Conservation (phyloP, 75 land plant species). For the Azolla pinnata region DNA sequence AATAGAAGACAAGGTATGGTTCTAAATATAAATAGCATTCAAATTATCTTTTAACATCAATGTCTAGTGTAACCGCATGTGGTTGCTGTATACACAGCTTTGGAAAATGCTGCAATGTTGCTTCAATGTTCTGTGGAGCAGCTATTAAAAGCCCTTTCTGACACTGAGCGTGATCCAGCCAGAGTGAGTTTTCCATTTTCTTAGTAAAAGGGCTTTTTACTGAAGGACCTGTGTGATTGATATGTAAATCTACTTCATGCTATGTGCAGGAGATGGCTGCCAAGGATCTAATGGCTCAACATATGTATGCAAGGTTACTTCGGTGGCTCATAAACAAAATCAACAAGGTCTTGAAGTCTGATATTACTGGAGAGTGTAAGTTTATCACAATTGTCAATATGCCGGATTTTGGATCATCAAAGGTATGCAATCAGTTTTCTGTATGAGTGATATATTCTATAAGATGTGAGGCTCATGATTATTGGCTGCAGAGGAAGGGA, state of each 20-base stretch:
- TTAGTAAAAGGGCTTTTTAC: no score
- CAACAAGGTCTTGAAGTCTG: conserved; percentile 63
- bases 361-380: conserved; percentile 39
- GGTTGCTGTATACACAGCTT: conserved; percentile 31
- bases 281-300: conserved; percentile 77
- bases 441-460: no score
- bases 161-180: no score
- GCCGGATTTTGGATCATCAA: conserved; percentile 80
- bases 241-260: neutral
- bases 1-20: conserved; percentile 4
- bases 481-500: neutral
- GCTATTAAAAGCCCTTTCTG: neutral
- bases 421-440: conserved; percentile 31
- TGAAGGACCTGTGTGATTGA: no score
- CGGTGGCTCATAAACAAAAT: conserved; percentile 88
- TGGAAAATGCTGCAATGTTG: conserved; percentile 52
- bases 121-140: conserved; percentile 11
- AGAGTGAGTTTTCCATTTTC: no score
- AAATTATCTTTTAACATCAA: no score
- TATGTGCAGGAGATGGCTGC: conserved; percentile 56
- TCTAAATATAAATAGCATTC: neutral
- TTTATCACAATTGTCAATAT: conserved; percentile 86
- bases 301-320: conserved; percentile 71
- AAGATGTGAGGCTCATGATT: no score
- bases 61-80: neutral